These are phyloP conservation scores for Sistotremastrum suecicum DNA, from an alignment of 768 basidiomycete genomes.

Conservation along the genomic window DNA sequence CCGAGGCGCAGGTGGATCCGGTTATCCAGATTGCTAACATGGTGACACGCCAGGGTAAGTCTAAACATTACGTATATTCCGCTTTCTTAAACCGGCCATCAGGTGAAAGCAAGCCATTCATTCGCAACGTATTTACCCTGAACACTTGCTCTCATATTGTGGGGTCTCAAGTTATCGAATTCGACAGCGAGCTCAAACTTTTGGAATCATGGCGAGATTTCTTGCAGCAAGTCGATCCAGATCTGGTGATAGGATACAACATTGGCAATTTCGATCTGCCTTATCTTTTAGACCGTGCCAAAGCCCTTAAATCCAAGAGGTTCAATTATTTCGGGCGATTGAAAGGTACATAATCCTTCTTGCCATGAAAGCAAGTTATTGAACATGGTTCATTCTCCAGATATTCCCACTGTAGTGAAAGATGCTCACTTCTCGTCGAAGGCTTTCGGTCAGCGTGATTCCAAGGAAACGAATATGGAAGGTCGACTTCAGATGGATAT, in stretches of 20 bases:
- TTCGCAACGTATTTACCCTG: slow-evolving; percentile 92
- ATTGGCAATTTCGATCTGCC: slow-evolving; percentile 91
- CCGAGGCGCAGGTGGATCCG: slow-evolving; percentile 79
- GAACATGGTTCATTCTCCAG: slow-evolving; percentile 25
- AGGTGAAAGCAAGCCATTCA: slow-evolving; percentile 90
- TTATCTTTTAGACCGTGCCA: slow-evolving; percentile 87
- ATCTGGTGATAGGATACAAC: slow-evolving; percentile 95
- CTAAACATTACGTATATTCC: not conserved
- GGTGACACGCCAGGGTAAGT: slow-evolving; percentile 92
- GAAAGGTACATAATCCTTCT: slow-evolving; percentile 34
- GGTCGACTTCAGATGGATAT: slow-evolving; percentile 93
- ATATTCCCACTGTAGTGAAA: slow-evolving; percentile 63
- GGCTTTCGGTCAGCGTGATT: slow-evolving; percentile 93
- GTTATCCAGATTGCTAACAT: slow-evolving; percentile 99
- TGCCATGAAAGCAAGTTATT: slow-evolving; percentile 4
- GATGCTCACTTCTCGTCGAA: slow-evolving; percentile 97
- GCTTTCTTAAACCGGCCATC: slow-evolving; percentile 3
- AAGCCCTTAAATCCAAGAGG: slow-evolving; percentile 50
- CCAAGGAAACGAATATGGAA: slow-evolving; percentile 82
- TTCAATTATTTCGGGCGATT: slow-evolving; percentile 72
- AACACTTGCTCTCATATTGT: slow-evolving; percentile 92
- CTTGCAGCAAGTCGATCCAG: slow-evolving; percentile 80
- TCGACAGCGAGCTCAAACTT: slow-evolving; percentile 58
- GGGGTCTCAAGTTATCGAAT: slow-evolving; percentile 90
- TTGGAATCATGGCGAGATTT: slow-evolving; percentile 84